These are phyloP conservation scores for Penicillium occitanis DNA, from an alignment of 2,329 filamentous ascomycete species.

Conservation along the genomic window DNA sequence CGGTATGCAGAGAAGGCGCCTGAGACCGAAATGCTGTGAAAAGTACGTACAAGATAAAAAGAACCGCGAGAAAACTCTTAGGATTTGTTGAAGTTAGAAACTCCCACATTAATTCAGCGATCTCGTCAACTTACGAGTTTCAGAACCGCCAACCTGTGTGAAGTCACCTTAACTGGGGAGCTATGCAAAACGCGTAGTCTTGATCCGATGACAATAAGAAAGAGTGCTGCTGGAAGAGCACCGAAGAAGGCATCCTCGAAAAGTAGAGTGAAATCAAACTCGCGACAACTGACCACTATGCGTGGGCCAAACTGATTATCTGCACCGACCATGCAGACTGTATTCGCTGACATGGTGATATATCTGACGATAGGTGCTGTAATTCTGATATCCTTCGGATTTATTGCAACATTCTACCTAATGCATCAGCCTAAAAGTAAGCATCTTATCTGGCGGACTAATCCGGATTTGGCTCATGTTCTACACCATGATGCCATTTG, in stretches of 20 bases:
- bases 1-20: slow-evolving; percentile 1
- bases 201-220: slow-evolving; percentile 39
- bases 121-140: slow-evolving; percentile 25
- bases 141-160: neutral
- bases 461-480: neutral
- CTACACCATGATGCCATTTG: neutral
- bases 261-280: slow-evolving; percentile 48
- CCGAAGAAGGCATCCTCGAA: slow-evolving; percentile 46
- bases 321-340: neutral
- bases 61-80: slow-evolving; percentile 28
- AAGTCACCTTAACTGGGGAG: slow-evolving; percentile 25
- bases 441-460: neutral
- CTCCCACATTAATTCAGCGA: neutral
- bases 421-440: neutral
- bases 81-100: neutral
- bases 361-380: neutral
- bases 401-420: neutral
- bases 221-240: slow-evolving; percentile 37
- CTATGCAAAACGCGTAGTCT: neutral
- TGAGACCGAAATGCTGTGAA: slow-evolving; percentile 39
- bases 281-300: slow-evolving; percentile 27
- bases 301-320: slow-evolving; percentile 17
- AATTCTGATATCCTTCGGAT: neutral
- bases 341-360: neutral
- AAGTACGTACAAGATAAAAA: slow-evolving; percentile 37